A percentile compares a stretch with the other conserved stretches of the same genome.
These are phyloP conservation scores for Bolboschoenoplectus hybrid DNA, from an alignment of 202 grass and related monocot genomes.

Conservation along the genomic window DNA sequence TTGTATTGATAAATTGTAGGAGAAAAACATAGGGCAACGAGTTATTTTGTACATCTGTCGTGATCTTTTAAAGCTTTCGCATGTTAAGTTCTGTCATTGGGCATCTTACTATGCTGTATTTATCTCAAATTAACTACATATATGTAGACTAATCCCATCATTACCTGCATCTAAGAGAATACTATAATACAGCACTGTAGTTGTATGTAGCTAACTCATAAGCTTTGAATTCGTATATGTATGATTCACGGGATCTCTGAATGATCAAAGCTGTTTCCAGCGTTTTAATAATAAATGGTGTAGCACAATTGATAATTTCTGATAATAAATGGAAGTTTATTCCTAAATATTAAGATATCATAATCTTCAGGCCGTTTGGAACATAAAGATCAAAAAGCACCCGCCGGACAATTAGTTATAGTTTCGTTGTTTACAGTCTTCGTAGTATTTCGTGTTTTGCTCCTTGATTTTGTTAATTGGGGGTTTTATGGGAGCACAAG, in stretches of 20 bases:
- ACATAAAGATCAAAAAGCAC: background rate
- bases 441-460: background rate
- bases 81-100: background rate
- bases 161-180: background rate
- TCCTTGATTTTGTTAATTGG: background rate
- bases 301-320: background rate
- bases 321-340: background rate
- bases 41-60: slow-evolving; percentile 35
- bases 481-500: background rate
- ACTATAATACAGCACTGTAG: background rate
- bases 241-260: background rate
- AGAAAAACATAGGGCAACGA: slow-evolving; percentile 17
- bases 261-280: background rate
- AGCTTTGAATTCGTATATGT: slow-evolving; percentile 4
- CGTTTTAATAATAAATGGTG: background rate
- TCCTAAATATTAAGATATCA: background rate
- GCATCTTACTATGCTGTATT: background rate
- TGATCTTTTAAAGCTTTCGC: slow-evolving; percentile 11
- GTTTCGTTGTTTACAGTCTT: background rate
- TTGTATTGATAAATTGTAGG: slow-evolving; percentile 39
- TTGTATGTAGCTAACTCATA: background rate
- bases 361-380: background rate
- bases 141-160: background rate
- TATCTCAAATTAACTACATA: background rate
- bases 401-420: background rate